Base-by-base conservation (phyloP, 352 stramenopile species). In the Albugo laibachii region DNA sequence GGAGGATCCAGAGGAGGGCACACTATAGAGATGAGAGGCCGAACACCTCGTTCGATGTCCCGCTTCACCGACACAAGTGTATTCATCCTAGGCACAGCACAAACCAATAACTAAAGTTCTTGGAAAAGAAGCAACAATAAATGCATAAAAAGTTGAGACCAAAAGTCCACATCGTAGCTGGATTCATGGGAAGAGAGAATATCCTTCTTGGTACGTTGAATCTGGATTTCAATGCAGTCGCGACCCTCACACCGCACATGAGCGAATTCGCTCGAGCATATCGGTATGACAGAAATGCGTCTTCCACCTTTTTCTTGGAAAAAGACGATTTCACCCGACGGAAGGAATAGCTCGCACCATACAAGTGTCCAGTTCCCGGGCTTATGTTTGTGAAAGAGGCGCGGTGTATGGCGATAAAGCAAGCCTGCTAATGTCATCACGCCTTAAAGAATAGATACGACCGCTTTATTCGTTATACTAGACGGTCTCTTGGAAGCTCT, bases 151-250 rank as follows among this genome's bases (percentile, higher is more conserved):
- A 11, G 36, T 10, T 35, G 14, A 42, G 38, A 91, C 77, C 78
- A 92, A 75, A 75, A 92, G 57, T 92, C 78, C 12, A 88, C 67
- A 43, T 92, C 78, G 39, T 84, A 79, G 47, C 75, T 91, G 27
- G 69, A 83, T 50, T 83, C 71, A 45, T 84, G 71, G 5, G 78
- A 87, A 13, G 75, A 80, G 45, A 92, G 82, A 1, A 69, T 84
- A 49, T 92, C 75, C 48, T 86, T 88, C 56, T 86, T 88, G 45
- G 13, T 39, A 41, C 39, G 41, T 49, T 48, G 65, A 11, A 73
- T 56, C 21, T 62, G 72, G 43, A 92, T 59, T 51, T 92, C 78
- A 43, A 92, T 71, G 58, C 75, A 83, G 55, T 88, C 77, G 46
- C 73, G 70, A 39, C 75, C 73, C 43, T 87, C 73, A 52, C 73